Base-by-base conservation (phyloP, 306 rosid species). In the Glycine soja region DNA sequence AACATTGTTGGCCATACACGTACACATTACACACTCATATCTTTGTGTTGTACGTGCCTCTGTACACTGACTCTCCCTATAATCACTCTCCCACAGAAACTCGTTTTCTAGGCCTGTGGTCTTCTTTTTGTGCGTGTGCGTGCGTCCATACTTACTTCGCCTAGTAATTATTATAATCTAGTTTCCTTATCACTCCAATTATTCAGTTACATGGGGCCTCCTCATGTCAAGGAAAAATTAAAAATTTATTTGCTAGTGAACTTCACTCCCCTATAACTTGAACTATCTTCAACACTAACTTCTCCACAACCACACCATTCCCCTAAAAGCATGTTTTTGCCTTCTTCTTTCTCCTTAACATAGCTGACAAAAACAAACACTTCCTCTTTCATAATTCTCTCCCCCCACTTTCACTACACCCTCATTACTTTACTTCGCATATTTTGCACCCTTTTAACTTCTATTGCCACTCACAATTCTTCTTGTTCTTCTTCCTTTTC, bases 281-380 rank as follows among this genome's bases (percentile, higher is more conserved):
- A 74, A 75, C 75, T 61, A 1, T 53, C 80, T 62, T 74, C 85
- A 80, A 75, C 79, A 45, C 42, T 32, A 70, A 42, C 76, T 48
- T 53, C 78, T 54, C 76, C 70, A 78, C 72, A 74, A 46, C 76
- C 75, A 56, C 36, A 74, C 64, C 61, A 42, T 30, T 54, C 7
- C 30, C 40, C 52, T 38, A 67, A 82, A 86, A 81, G 81, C 79
- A 75, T 75, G 15, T 74, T 86, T 86, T 76, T 86, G 89, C 81
- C 82, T 43, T 78, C 82, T 43, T 78, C 75, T 70, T 72, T 70
- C 74, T 64, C 50, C 62, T 62, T 42, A 32, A 46, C 71, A 51
- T 65, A 19, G 68, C 65, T 74, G 36, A 65, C 76, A 79, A 11
- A 63, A 57, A n/a, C 32, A 15, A 42, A 38, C 82, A 78, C 57